Evolutionary conservation across 2,329 filamentous ascomycete genomes (phyloP).

Genomic region (Neoascochyta sp.): DNA sequence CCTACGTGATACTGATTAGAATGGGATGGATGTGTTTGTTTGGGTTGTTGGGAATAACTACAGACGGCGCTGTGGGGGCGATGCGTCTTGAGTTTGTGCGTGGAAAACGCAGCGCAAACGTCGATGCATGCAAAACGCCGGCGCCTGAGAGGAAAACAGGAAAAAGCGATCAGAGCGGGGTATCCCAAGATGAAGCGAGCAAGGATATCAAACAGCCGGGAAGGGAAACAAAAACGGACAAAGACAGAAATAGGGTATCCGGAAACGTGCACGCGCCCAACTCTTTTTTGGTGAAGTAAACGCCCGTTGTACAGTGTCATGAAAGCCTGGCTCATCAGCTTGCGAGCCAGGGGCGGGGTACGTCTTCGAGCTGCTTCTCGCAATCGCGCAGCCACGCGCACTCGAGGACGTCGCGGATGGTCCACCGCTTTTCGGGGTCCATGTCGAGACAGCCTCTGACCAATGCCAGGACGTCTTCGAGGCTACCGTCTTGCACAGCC

Average conservation of each 20-base stretch:
- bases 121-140: too few species aligned
- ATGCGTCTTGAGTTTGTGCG: too few species aligned
- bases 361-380: slow-evolving; percentile 25
- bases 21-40: too few species aligned
- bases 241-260: slow-evolving; percentile 25
- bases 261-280: too few species aligned
- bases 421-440: slow-evolving; percentile 55
- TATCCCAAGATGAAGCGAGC: slow-evolving; percentile 14
- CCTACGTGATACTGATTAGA: too few species aligned
- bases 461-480: slow-evolving; percentile 52
- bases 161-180: slow-evolving; percentile 16
- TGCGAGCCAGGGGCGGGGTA: slow-evolving; percentile 27
- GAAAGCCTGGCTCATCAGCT: too few species aligned
- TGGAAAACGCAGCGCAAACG: too few species aligned
- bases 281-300: slow-evolving; percentile 4
- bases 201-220: slow-evolving; percentile 2
- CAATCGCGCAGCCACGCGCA: slow-evolving; percentile 52
- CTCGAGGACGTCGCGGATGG: slow-evolving; percentile 53
- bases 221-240: slow-evolving; percentile 4
- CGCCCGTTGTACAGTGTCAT: background rate
- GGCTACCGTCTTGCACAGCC: slow-evolving; percentile 34
- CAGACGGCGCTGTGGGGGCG: too few species aligned
- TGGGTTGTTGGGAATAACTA: too few species aligned
- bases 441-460: slow-evolving; percentile 58
- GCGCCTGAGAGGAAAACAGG: slow-evolving; percentile 6